Evolutionary conservation across 1,284 basidiomycete genomes (phyloP).

Genomic region (Tausonia pullulans): DNA sequence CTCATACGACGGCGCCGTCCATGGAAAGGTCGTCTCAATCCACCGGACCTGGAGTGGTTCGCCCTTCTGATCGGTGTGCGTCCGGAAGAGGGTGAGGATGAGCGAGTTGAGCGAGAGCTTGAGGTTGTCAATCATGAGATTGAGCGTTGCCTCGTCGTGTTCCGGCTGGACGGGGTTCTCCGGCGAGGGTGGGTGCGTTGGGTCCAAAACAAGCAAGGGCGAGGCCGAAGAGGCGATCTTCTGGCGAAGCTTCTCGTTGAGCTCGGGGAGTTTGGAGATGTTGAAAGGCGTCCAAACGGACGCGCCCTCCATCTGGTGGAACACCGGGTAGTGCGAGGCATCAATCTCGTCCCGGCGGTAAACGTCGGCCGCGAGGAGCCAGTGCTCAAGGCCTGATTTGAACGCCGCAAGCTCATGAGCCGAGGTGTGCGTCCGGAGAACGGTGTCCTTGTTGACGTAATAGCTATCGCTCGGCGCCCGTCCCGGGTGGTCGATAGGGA

Average conservation of each 20-base stretch:
- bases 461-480: conserved; percentile 84
- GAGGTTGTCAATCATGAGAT: conserved; percentile 67
- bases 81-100: conserved; percentile 67
- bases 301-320: conserved; percentile 98
- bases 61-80: conserved; percentile 26
- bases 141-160: conserved; percentile 61
- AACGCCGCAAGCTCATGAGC: conserved; percentile 96
- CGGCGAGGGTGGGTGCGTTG: conserved; percentile 37
- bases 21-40: conserved; percentile 98
- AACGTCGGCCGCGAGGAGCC: conserved; percentile 95
- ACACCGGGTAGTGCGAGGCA: conserved; percentile 90
- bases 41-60: conserved; percentile 76
- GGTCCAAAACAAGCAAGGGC: conserved; percentile 76
- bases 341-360: conserved; percentile 98
- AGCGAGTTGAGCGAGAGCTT: conserved; percentile 87
- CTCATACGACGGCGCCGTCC: conserved; percentile 94
- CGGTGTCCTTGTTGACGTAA: conserved; percentile 79
- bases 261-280: conserved; percentile 38
- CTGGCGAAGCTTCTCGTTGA: conserved; percentile 48
- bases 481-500: conserved; percentile 87
- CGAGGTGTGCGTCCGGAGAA: conserved; percentile 94
- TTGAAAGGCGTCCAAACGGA: conserved; percentile 54
- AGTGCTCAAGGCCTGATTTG: conserved; percentile 57
- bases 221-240: conserved; percentile 46
- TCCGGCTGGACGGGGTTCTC: conserved; percentile 64